Evolutionary conservation across 2,329 filamentous ascomycete genomes (phyloP).

Genomic region (Lecanicillium sp.): DNA sequence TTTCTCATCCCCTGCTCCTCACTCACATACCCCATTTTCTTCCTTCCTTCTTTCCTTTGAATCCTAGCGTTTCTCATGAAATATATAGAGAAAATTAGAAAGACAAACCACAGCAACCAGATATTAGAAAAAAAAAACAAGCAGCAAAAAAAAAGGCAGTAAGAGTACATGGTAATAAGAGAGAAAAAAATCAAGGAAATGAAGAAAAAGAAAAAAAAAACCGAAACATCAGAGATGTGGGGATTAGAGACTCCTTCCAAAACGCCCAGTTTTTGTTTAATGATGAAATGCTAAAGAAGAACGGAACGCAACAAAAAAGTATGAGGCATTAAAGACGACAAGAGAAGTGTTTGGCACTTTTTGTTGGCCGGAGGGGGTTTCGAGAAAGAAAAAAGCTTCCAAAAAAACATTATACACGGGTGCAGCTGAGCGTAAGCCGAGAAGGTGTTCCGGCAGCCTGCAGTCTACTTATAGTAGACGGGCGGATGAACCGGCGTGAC

Average conservation of each 20-base stretch:
- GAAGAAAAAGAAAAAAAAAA: neutral
- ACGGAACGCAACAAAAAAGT: neutral
- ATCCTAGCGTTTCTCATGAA: conserved; percentile 7
- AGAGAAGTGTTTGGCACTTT: no score
- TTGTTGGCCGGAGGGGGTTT: neutral
- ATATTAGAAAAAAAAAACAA: neutral
- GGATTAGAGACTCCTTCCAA: neutral
- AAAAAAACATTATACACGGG: no score
- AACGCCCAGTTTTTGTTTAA: conserved; percentile 1
- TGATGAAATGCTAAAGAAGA: neutral
- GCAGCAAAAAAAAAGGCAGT: neutral
- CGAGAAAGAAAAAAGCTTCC: no score
- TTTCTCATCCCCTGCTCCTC: neutral
- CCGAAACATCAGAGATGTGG: neutral
- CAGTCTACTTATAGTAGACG: no score
- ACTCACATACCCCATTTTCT: neutral
- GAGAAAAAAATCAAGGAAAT: neutral
- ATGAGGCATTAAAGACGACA: neutral
- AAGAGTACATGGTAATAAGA: conserved; percentile 10
- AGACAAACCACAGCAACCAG: no score
- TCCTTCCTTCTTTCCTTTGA: neutral
- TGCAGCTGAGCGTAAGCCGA: no score
- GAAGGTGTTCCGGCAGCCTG: no score
- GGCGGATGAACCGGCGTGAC: no score
- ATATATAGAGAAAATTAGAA: neutral